Evolutionary conservation across 106 monocot genomes (phyloP).

Genomic region (Allium cepa): DNA sequence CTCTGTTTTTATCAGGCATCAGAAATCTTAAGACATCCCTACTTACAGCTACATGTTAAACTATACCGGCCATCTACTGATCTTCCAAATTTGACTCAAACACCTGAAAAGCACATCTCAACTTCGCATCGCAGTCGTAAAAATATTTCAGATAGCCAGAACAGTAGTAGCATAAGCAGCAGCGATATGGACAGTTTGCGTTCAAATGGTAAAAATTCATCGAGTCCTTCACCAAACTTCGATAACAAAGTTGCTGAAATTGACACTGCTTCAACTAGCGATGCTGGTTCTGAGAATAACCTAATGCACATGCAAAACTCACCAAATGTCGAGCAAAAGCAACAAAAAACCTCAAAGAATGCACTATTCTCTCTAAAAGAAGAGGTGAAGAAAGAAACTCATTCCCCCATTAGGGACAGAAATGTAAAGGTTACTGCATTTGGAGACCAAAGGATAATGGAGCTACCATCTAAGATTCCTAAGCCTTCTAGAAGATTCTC

Average conservation of each 20-base stretch:
- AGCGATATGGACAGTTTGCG: conserved; percentile 69
- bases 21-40: conserved; percentile 65
- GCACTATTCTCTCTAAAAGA: conserved; percentile 42
- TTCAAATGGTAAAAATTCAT: conserved; percentile 32
- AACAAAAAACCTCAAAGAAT: conserved; percentile 48
- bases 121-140: conserved; percentile 25
- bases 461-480: conserved; percentile 29
- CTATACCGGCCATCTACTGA: conserved; percentile 55
- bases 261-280: conserved; percentile 24
- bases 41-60: conserved; percentile 63
- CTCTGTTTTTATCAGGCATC: conserved; percentile 56
- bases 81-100: conserved; percentile 14
- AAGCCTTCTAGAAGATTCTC: conserved; percentile 22
- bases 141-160: conserved; percentile 70
- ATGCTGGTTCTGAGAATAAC: conserved; percentile 7
- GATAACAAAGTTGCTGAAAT: conserved; percentile 17
- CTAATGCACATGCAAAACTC: conserved; percentile 22
- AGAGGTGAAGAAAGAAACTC: conserved; percentile 57
- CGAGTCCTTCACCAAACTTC: conserved; percentile 12
- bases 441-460: conserved; percentile 22
- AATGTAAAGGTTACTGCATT: conserved; percentile 18
- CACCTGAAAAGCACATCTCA: conserved; percentile 30
- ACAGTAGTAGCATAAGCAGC: conserved; percentile 73
- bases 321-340: conserved; percentile 19
- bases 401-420: conserved; percentile 56